Evolutionary conservation across 2,329 filamentous ascomycete species (phyloP), one percentile per base, ranked within the genome.

Genomic region (Ophiostoma quercus): DNA sequence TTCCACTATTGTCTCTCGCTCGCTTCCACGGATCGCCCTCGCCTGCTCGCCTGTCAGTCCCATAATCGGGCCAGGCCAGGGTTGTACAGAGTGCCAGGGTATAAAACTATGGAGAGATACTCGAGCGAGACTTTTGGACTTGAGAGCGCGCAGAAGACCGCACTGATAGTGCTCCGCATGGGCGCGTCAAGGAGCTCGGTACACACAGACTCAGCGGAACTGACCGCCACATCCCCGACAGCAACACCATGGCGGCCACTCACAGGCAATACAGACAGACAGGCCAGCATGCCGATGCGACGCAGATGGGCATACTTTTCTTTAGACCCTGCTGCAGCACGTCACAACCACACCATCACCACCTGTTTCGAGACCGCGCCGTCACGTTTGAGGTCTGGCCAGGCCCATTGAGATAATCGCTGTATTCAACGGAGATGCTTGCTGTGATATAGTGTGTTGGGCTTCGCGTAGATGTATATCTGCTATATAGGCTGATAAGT

Each of bases 171-270:
- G 47, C 47, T 51, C 16, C 47, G 47, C 47, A 51, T n/a, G 43
- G 43, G 16, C 47, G 47, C 47, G 16, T 51, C 19, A 51, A n/a
- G n/a, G 1, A 9, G 19, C 47, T 19, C 16, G n/a, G 47, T 19
- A 51, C 47, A 51, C 47, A 51, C 19, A 22, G 47, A 51, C 47
- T 41, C 39, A 22, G 47, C 47, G 47, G 47, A 51, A 51, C 47
- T 51, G 47, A 51, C 47, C 47, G 47, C 47, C 47, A 51, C 47
- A 51, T 51, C 47, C 47, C 47, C 47, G 47, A 51, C 47, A 19
- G 47, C 47, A n/a, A 51, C 47, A 22, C 47, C 19, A 7, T 7
- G 7, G 7, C 16, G 19, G 19, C 16, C 14, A 19, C 47, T 19
- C 47, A 51, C 47, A 51, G 43, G 5, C 43, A 47, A 39, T 6